Evolutionary conservation across 192 early-diverging fungal genomes (phyloP), one percentile per base, ranked within the genome.

Genomic region (Backusella circina): DNA sequence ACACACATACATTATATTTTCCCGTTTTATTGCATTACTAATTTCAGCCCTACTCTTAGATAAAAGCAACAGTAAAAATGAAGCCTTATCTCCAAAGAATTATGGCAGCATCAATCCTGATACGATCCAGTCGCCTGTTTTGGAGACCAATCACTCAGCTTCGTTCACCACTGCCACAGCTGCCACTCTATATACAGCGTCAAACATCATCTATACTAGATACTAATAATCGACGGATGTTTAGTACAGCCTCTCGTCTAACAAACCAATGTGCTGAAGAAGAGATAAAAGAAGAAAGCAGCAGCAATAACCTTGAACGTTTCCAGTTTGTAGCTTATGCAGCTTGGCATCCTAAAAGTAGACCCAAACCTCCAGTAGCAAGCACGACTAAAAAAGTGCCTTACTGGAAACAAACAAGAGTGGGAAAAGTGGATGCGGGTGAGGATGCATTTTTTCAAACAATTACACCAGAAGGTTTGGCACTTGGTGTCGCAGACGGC

Each of bases 371-470:
- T 28, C 26, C 37, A 38, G 12, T 28, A n/a, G 16, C 30, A 31
- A 61, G 23, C 8, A 28, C 54, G 4, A 26, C 54, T 26, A 61
- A 61, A 61, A 81, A 72, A 51, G 70, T 74, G 4, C 75, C 80
- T 31, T 81, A 81, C 28, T 81, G 80, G 80, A 81, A 87, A 69
- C 83, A 80, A 31, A 77, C 70, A 44, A 77, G 82, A 69, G 77
- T 78, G 2, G 88, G 88, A 6, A 89, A 89, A 32, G 88, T 89
- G 3, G 86, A 89, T 78, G 88, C 88, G 21, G 88, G 88, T 21
- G 88, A 89, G 39, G 88, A 89, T 74, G 88, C 88, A n/a, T 89
- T 89, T 64, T 89, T 87, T 36, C 85, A 89, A 71, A 85, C 84
- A 5, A 78, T 75, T 9, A 89, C 88, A 6, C 82, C 81, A 12